Conservation (phyloP, 805 yeast genomes). For the Pichia kluyveri region DNA sequence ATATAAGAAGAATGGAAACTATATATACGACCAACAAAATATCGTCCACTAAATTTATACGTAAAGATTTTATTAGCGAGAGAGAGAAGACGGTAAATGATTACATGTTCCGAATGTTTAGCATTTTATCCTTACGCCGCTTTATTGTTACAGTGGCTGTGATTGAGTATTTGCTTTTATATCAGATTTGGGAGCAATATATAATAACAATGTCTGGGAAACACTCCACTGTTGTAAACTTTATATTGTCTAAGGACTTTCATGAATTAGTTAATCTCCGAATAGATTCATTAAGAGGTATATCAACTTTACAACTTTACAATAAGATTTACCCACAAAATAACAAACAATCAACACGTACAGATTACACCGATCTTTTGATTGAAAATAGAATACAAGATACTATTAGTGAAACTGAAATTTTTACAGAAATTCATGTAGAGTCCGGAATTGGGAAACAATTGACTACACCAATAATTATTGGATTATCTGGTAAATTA, state of each 20-base stretch:
- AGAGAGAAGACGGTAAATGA: no score
- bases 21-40: no score
- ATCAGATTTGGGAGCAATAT: no score
- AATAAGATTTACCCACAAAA: neutral
- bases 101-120: no score
- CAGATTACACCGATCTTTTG: constrained; percentile 4
- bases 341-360: neutral
- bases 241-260: constrained; percentile 49
- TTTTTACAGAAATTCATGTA: constrained; percentile 5
- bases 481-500: constrained; percentile 4
- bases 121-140: no score
- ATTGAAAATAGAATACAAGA: constrained; percentile 14
- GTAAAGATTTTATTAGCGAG: no score
- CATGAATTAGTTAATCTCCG: constrained; percentile 40
- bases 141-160: no score
- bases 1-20: no score
- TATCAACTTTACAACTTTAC: constrained; percentile 5
- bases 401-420: constrained; percentile 3
- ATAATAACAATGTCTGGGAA: neutral
- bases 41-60: no score
- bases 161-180: no score
- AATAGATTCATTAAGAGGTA: constrained; percentile 21
- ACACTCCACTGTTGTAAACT: constrained; percentile 24
- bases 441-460: constrained; percentile 32
- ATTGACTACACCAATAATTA: constrained; percentile 36